Conservation (phyloP, 352 stramenopile genomes). For the Blastocystis sp. region DNA sequence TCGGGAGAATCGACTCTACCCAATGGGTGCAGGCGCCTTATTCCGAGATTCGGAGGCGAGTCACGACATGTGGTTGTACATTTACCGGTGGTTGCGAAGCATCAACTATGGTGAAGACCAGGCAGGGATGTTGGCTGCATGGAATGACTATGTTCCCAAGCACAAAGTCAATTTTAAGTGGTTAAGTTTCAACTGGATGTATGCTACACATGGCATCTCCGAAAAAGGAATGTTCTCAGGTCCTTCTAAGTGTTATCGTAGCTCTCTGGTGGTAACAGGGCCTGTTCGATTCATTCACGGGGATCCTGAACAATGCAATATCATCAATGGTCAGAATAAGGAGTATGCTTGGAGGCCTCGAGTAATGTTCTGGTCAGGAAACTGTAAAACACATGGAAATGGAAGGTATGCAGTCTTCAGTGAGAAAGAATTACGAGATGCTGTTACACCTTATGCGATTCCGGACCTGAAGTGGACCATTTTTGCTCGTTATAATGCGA, state of each 20-base stretch:
- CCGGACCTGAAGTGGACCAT: not conserved
- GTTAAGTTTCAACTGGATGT: constrained; percentile 49
- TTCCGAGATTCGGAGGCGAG: not conserved
- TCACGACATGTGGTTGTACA: not conserved
- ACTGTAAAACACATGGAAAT: not conserved
- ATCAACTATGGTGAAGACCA: not conserved
- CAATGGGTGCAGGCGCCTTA: not conserved
- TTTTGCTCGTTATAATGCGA: not conserved
- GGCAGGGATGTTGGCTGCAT: not conserved
- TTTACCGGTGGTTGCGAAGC: not conserved
- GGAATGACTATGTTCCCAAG: too few species aligned
- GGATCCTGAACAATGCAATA: not conserved
- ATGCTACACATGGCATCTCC: not conserved
- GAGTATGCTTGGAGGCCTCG: not conserved
- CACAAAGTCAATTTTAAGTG: not conserved
- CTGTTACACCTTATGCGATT: not conserved
- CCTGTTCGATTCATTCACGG: not conserved
- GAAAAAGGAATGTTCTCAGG: constrained; percentile 30
- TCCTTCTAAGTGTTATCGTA: not conserved
- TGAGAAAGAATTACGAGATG: not conserved
- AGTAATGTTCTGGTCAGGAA: not conserved
- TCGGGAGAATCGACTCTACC: not conserved
- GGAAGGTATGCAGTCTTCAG: not conserved
- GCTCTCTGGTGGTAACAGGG: constrained; percentile 1
- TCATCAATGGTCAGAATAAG: constrained; percentile 23